Conservation (phyloP, 495 filamentous ascomycete genomes). For the Talaromyces wortmannii region DNA sequence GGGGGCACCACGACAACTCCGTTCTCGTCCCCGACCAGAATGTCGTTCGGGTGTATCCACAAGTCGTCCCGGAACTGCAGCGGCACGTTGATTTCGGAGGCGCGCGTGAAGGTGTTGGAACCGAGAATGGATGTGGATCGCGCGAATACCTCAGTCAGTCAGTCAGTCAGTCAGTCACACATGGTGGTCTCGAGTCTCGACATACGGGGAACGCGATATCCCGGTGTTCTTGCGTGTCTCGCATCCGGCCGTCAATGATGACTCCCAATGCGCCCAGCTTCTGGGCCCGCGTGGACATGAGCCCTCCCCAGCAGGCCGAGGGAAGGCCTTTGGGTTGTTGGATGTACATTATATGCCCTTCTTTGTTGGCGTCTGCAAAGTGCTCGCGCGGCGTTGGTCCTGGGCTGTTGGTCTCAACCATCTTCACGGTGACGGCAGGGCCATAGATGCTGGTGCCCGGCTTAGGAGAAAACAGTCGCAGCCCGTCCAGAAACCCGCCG, state of each 20-base stretch:
- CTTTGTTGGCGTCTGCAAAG: slow-evolving; percentile 13
- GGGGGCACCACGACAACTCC: slow-evolving; percentile 9
- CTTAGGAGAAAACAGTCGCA: slow-evolving; percentile 10
- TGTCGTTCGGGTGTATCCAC: slow-evolving; percentile 4
- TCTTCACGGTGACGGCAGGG: slow-evolving; percentile 18
- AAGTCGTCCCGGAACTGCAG: slow-evolving; percentile 11
- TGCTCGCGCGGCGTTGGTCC: slow-evolving; percentile 10
- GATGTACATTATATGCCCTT: slow-evolving; percentile 16
- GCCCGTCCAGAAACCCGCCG: slow-evolving; percentile 17
- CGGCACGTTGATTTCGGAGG: slow-evolving; percentile 11
- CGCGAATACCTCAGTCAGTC: slow-evolving; percentile 10
- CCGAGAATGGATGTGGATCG: slow-evolving; percentile 9
- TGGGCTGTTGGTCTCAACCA: slow-evolving; percentile 18
- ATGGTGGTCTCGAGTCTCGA: not conserved
- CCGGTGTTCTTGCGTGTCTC: slow-evolving; percentile 53
- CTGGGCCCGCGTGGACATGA: slow-evolving; percentile 38
- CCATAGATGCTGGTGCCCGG: slow-evolving; percentile 11
- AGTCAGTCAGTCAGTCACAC: not conserved
- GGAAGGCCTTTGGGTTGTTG: slow-evolving; percentile 11
- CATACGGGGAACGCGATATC: slow-evolving; percentile 10
- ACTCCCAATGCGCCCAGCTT: slow-evolving; percentile 27
- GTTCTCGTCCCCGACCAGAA: not conserved
- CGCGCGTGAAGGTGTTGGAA: slow-evolving; percentile 12
- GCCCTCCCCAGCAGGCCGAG: slow-evolving; percentile 48
- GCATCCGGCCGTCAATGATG: slow-evolving; percentile 51